Evolutionary conservation across 352 stramenopile genomes (phyloP).

Genomic region (Pythium volutum): DNA sequence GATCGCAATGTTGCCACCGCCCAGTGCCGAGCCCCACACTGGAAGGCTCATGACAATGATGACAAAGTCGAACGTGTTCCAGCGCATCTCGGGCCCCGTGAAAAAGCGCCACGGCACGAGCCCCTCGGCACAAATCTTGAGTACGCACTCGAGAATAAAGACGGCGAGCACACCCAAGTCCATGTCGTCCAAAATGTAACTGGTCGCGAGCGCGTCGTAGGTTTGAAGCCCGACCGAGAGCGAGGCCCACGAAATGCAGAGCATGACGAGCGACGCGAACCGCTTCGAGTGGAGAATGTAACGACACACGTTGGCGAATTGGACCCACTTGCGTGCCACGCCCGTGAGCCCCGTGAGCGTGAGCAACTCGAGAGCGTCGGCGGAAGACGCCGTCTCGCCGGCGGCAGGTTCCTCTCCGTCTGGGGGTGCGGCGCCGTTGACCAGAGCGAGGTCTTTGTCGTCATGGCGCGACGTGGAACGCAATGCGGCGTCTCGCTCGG

Average conservation of each 20-base stretch:
- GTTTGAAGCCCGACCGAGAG: conserved; percentile 82
- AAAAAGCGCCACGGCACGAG: conserved; percentile 76
- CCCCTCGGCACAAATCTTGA: conserved; percentile 82
- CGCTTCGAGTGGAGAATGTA: conserved; percentile 43
- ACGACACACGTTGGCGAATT: conserved; percentile 39
- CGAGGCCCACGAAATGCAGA: conserved; percentile 78
- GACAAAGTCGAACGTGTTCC: conserved; percentile 85
- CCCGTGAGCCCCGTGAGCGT: conserved; percentile 37
- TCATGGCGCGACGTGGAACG: neutral
- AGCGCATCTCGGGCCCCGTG: conserved; percentile 61
- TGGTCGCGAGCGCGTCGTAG: conserved; percentile 47
- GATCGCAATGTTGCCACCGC: conserved; percentile 74
- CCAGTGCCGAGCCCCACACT: conserved; percentile 50
- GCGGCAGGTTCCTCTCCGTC: neutral
- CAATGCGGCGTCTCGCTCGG: neutral
- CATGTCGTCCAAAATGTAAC: conserved; percentile 48
- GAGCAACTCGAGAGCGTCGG: conserved; percentile 31
- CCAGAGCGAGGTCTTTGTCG: neutral
- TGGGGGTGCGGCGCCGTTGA: neutral
- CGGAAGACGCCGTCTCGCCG: conserved; percentile 14
- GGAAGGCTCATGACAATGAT: conserved; percentile 82
- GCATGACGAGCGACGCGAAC: conserved; percentile 69
- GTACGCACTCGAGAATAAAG: conserved; percentile 70
- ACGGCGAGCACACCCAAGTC: conserved; percentile 63
- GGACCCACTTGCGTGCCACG: conserved; percentile 30